Conservation (phyloP, 805 yeast species). For the Teunomyces panamensis region DNA sequence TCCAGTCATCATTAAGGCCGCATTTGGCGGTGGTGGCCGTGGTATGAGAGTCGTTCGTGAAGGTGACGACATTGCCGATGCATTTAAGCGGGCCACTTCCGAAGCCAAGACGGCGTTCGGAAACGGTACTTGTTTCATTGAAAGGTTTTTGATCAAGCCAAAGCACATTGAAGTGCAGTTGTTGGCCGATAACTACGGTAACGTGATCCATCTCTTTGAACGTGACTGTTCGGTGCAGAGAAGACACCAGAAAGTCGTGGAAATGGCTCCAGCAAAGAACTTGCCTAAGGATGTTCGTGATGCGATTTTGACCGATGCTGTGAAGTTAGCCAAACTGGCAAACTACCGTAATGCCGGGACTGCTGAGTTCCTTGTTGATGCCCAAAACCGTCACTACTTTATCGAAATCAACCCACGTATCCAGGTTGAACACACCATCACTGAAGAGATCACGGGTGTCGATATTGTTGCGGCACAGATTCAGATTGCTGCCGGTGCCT, state of each 20-base stretch:
- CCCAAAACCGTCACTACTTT: conserved; percentile 91
- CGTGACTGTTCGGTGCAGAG: conserved; percentile 99
- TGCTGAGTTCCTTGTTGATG: conserved; percentile 93
- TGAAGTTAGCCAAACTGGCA: conserved; percentile 81
- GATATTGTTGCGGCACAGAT: conserved; percentile 98
- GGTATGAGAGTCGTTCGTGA: conserved; percentile 99
- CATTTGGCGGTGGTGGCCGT: conserved; percentile 99
- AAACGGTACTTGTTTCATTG: conserved; percentile 97
- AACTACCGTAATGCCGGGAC: conserved; percentile 97
- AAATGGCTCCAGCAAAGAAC: conserved; percentile 95
- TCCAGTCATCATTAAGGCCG: conserved; percentile 98
- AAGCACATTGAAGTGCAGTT: conserved; percentile 97
- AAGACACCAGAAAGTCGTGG: conserved; percentile 98
- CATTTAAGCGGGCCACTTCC: conserved; percentile 88
- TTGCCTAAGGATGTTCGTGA: conserved; percentile 81
- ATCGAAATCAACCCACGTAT: conserved; percentile 97
- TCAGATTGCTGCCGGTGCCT: conserved; percentile 98
- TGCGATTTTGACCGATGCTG: conserved; percentile 93
- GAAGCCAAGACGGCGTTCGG: conserved; percentile 97
- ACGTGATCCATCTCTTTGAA: conserved; percentile 92
- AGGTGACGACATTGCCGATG: conserved; percentile 90
- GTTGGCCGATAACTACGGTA: conserved; percentile 90
- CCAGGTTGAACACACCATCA: conserved; percentile 98
- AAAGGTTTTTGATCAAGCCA: conserved; percentile 91
- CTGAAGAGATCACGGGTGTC: conserved; percentile 98